Conservation (phyloP, 2,329 filamentous ascomycete species). For the Aspergillus spinulosporus region DNA sequence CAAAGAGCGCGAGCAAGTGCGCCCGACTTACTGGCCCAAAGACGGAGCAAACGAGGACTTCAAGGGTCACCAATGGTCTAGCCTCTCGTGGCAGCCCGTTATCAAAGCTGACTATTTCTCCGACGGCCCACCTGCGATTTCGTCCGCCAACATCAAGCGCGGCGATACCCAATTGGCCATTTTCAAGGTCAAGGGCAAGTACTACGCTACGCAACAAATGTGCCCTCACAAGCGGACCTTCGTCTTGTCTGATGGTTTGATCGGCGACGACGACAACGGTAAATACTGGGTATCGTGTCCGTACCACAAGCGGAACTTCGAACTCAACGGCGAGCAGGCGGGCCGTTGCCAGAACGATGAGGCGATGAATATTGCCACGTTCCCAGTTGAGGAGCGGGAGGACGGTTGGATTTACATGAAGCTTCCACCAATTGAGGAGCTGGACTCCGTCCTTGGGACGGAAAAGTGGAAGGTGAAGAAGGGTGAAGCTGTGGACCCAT, state of each 20-base stretch:
- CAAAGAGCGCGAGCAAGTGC: conserved; percentile 68
- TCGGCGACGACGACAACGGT: conserved; percentile 62
- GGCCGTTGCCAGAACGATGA: conserved; percentile 75
- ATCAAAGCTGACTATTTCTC: conserved; percentile 70
- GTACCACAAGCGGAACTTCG: conserved; percentile 86
- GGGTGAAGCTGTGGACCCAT: conserved; percentile 63
- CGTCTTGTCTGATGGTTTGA: conserved; percentile 79
- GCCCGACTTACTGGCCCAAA: conserved; percentile 76
- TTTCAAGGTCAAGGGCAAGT: conserved; percentile 77
- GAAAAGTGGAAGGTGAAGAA: conserved; percentile 75
- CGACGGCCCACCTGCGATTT: conserved; percentile 65
- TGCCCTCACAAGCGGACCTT: conserved; percentile 91
- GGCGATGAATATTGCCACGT: conserved; percentile 76
- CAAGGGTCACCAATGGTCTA: conserved; percentile 64
- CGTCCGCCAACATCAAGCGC: conserved; percentile 75
- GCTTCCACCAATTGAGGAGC: conserved; percentile 75
- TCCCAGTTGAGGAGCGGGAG: conserved; percentile 70
- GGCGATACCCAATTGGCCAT: conserved; percentile 87
- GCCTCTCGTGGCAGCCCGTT: conserved; percentile 75
- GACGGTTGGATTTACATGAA: conserved; percentile 80
- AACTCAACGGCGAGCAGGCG: conserved; percentile 64
- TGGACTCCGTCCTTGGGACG: conserved; percentile 77
- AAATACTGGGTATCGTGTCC: conserved; percentile 86
- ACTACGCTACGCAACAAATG: conserved; percentile 90
- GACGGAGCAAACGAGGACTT: conserved; percentile 71